Conservation (phyloP, 441 rosid species). For the Flueggea neowawraea region DNA sequence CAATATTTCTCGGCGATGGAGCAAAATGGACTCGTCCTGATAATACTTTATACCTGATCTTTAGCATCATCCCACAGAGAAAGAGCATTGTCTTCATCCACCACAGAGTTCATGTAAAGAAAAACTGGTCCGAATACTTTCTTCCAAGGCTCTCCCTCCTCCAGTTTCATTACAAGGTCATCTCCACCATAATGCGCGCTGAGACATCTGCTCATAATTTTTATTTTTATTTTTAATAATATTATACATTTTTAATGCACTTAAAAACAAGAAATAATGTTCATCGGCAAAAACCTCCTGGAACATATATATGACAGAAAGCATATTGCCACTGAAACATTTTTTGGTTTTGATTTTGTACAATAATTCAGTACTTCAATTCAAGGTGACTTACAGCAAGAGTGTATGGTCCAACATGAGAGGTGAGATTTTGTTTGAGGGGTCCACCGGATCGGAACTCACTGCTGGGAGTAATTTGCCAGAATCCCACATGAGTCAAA, state of each 20-base stretch:
- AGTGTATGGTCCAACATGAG: slow-evolving; percentile 81
- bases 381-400: slow-evolving; percentile 48
- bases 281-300: no score
- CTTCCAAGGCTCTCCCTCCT: slow-evolving; percentile 75
- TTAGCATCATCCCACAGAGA: slow-evolving; percentile 81
- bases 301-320: background rate
- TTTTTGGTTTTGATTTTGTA: no score
- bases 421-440: slow-evolving; percentile 74
- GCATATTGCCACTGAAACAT: no score
- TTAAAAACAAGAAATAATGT: background rate
- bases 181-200: slow-evolving; percentile 87
- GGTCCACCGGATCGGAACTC: slow-evolving; percentile 91
- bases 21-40: no score
- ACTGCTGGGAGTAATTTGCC: slow-evolving; percentile 87
- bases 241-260: no score
- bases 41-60: slow-evolving; percentile 34
- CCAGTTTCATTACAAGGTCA: slow-evolving; percentile 57
- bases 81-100: slow-evolving; percentile 27
- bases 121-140: slow-evolving; percentile 87
- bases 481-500: slow-evolving; percentile 52
- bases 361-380: background rate
- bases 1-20: no score
- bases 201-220: slow-evolving; percentile 36
- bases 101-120: slow-evolving; percentile 48
- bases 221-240: no score